Evolutionary conservation across 176 grass and related monocot species (phyloP).

Genomic region (Avena eriantha): DNA sequence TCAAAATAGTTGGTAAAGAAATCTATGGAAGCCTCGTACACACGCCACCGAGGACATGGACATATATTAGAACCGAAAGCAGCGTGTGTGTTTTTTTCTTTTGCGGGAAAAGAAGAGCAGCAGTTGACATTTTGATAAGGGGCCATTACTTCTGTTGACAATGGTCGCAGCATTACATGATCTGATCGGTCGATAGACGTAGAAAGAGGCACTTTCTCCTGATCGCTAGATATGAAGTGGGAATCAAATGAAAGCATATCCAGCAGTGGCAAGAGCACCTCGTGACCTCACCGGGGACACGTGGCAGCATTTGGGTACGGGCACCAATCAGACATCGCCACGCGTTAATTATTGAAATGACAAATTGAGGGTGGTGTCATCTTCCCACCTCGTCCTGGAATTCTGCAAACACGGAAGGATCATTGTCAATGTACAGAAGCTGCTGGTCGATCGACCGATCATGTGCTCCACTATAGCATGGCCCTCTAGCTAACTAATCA

Average conservation of each 20-base stretch:
- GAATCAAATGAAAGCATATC: background rate
- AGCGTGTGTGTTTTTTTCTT: too few relatives aligned
- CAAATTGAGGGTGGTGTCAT: background rate
- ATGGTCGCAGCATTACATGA: background rate
- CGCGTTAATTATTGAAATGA: background rate
- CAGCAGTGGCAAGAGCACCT: background rate
- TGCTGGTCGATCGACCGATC: background rate
- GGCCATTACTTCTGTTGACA: background rate
- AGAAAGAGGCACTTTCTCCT: background rate
- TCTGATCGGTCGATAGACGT: background rate
- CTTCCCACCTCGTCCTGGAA: slow-evolving; percentile 1
- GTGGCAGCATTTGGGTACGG: background rate
- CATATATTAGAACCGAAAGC: too few relatives aligned
- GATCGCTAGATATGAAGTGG: background rate
- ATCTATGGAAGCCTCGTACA: too few relatives aligned
- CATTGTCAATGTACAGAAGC: background rate
- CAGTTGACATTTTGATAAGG: background rate
- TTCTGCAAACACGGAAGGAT: background rate
- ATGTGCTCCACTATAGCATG: background rate
- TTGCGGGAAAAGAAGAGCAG: too few relatives aligned
- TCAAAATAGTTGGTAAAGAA: too few relatives aligned
- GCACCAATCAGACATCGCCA: background rate
- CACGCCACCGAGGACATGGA: too few relatives aligned
- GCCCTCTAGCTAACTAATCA: background rate
- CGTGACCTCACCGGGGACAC: background rate